Evolutionary conservation across 306 rosid species (phyloP), one percentile per base, ranked within the genome.

Genomic region (Quercus agrifolia): DNA sequence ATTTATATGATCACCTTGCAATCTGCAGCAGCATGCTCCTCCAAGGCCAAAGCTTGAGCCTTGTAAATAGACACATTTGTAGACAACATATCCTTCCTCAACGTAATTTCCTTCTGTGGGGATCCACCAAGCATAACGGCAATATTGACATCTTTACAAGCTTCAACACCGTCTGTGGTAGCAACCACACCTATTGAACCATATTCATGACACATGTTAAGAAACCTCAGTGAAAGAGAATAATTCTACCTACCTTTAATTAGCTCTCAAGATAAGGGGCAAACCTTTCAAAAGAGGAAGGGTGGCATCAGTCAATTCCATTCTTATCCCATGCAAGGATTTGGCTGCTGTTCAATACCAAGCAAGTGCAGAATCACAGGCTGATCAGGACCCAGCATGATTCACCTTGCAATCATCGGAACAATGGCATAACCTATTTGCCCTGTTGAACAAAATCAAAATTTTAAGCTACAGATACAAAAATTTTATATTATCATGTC

Each of bases 341-440:
- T 91, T 90, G 28, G 83, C 87, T n/a, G 83, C 87, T 88, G 89
- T 56, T 91, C 88, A 71, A 88, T 86, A 77, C 86, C 97, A 77
- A 92, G 91, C 91, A 92, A 78, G 71, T 91, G 97, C 56, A 92
- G 55, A 85, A 91, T 89, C 30, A 92, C 85, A 58, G 93, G 94
- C 84, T 91, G 96, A 28, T 89, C 87, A 17, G 90, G 89, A 38
- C 92, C 94, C 5, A 91, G 72, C 93, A 91, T 89, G 49, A 62
- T 77, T n/a, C 97, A 92, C 87, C 92, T 89, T 28, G 92, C 92
- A 14, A 91, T 84, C 97, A 92, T 92, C 21, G 97, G 93, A 75
- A 79, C 93, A 75, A 92, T 86, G 5, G 96, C 96, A 86, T 92
- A 92, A 6, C 97, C 93, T 72, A 92, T 92, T 89, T 91, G 94